Evolutionary conservation across 176 grass and related monocot genomes (phyloP).

Genomic region (Eragrostis nindensis): DNA sequence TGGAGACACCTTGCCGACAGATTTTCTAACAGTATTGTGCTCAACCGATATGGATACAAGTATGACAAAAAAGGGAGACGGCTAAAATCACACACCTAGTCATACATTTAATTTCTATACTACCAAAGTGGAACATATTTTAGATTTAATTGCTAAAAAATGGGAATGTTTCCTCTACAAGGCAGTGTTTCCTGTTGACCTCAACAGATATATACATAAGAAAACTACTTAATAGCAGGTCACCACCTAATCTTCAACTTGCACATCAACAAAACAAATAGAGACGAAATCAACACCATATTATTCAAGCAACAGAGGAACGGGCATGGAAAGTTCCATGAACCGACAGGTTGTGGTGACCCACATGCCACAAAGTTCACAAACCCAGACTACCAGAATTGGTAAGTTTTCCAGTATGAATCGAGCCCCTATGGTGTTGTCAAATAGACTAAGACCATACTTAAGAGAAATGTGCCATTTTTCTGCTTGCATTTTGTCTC

Average conservation of each 20-base stretch:
- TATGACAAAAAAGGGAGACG: not conserved
- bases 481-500: not conserved
- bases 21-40: not conserved
- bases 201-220: not conserved
- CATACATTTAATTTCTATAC: slow-evolving; percentile 30
- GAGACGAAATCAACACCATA: not conserved
- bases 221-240: not conserved
- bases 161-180: not conserved
- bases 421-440: not conserved
- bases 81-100: not conserved
- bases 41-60: slow-evolving; percentile 14
- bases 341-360: slow-evolving; percentile 17
- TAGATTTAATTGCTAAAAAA: not conserved
- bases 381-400: slow-evolving; percentile 26
- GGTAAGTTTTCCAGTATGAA: slow-evolving; percentile 24
- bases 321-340: not conserved
- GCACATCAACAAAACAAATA: not conserved
- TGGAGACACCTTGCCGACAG: not conserved
- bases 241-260: not conserved
- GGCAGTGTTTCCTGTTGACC: not conserved
- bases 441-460: not conserved
- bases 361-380: slow-evolving; percentile 27
- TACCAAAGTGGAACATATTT: not conserved
- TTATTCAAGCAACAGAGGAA: slow-evolving; percentile 21
- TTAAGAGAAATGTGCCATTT: not conserved